A percentile compares a stretch with the other conserved stretches of the same genome.
Evolutionary conservation across 1,284 basidiomycete species (phyloP).

Genomic region (Entoloma clypeatum): DNA sequence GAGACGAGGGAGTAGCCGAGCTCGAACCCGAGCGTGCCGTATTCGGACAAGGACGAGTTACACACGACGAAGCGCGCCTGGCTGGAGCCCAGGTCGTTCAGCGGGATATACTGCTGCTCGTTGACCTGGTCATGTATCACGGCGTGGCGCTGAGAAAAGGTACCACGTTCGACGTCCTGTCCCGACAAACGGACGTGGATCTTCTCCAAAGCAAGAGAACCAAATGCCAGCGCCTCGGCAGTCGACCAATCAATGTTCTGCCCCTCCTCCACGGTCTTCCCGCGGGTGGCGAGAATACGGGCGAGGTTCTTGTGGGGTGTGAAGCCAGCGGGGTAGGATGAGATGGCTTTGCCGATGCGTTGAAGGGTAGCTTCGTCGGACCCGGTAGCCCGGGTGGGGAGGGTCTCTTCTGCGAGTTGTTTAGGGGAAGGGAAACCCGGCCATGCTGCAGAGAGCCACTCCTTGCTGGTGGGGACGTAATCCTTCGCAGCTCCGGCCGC

Average conservation of each 20-base stretch:
- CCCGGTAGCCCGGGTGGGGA: slow-evolving; percentile 89
- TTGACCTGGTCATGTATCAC: slow-evolving; percentile 95
- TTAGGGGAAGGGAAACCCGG: slow-evolving; percentile 98
- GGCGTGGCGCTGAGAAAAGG: slow-evolving; percentile 99
- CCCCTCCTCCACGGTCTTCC: slow-evolving; percentile 90
- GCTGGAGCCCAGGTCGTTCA: slow-evolving; percentile 83
- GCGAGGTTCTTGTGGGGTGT: slow-evolving; percentile 90
- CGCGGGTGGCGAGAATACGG: slow-evolving; percentile 85
- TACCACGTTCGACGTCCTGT: slow-evolving; percentile 99
- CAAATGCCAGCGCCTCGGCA: slow-evolving; percentile 98
- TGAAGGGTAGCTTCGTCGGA: slow-evolving; percentile 76
- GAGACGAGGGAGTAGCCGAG: slow-evolving; percentile 98
- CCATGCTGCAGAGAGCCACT: slow-evolving; percentile 99
- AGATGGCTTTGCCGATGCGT: slow-evolving; percentile 84
- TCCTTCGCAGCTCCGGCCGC: slow-evolving; percentile 89
- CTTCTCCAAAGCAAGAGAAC: slow-evolving; percentile 88
- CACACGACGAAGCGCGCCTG: slow-evolving; percentile 94
- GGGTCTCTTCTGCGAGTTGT: slow-evolving; percentile 88
- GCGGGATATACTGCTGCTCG: slow-evolving; percentile 85
- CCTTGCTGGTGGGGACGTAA: slow-evolving; percentile 89
- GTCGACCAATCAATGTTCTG: slow-evolving; percentile 97
- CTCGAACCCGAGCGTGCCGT: slow-evolving; percentile 94
- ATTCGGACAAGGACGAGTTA: slow-evolving; percentile 98
- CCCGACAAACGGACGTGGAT: slow-evolving; percentile 95
- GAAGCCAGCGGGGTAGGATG: slow-evolving; percentile 83